These are phyloP conservation scores for Botrytis sinoallii DNA, from an alignment of 2,329 filamentous ascomycete genomes.

Conservation along the genomic window DNA sequence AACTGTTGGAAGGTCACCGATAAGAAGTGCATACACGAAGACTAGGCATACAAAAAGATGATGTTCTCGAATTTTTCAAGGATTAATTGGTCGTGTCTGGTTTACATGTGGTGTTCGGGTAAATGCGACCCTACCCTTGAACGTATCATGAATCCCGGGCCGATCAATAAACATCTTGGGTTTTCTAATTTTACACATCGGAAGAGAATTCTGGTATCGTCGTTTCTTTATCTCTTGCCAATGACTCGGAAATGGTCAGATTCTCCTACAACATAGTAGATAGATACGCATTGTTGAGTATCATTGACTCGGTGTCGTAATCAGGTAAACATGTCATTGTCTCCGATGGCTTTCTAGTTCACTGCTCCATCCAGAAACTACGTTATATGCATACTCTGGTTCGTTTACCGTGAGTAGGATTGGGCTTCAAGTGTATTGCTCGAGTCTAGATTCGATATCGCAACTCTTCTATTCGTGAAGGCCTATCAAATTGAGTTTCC, in stretches of 20 bases:
- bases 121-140: neutral
- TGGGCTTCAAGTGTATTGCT: neutral
- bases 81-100: neutral
- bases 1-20: neutral
- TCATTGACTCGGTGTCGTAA: neutral
- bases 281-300: neutral
- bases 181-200: neutral
- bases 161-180: neutral
- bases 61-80: neutral
- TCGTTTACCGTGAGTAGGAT: neutral
- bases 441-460: neutral
- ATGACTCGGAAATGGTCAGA: neutral
- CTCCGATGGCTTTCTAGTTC: neutral
- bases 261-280: neutral
- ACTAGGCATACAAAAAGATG: slow-evolving; percentile 6
- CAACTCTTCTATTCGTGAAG: neutral
- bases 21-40: slow-evolving; percentile 18
- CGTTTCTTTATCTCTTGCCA: neutral
- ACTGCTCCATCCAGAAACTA: neutral
- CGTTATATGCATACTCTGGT: neutral
- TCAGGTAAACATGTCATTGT: neutral
- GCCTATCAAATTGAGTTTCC: neutral
- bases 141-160: neutral
- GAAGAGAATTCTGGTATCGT: neutral
- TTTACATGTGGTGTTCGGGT: neutral